Conservation (phyloP, 305 asterid genomes). For the Solanum aculeatissimum region DNA sequence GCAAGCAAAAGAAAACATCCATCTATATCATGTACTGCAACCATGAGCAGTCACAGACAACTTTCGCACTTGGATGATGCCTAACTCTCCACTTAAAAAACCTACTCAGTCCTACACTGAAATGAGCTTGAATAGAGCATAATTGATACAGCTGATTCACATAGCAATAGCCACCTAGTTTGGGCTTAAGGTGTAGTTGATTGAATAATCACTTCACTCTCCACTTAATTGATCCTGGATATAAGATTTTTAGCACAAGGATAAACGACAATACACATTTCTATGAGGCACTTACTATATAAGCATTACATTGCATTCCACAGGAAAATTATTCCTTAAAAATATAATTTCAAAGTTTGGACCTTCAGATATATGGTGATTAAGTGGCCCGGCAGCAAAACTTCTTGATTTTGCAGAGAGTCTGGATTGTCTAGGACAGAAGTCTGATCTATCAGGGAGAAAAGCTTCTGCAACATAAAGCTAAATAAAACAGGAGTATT, state of each 20-base stretch:
- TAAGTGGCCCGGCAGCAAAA: conserved; percentile 87
- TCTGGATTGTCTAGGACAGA: conserved; percentile 89
- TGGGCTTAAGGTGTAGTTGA: not conserved
- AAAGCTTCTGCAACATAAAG: conserved; percentile 96
- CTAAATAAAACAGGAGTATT: conserved; percentile 25
- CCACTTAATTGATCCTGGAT: not conserved
- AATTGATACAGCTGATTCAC: not conserved
- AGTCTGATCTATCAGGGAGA: conserved; percentile 90
- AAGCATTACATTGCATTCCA: not conserved
- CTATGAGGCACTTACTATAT: not conserved
- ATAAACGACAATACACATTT: not conserved
- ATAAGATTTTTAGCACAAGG: not conserved
- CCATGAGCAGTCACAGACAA: not conserved
- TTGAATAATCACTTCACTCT: not conserved
- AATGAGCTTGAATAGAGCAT: not conserved
- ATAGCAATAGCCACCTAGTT: not conserved
- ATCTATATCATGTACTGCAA: not conserved
- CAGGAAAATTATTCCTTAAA: not conserved
- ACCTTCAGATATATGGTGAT: conserved; percentile 90
- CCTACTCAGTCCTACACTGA: not conserved
- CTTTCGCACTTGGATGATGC: not conserved
- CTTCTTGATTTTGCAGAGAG: conserved; percentile 92
- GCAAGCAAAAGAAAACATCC: not conserved
- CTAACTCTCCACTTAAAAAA: not conserved
- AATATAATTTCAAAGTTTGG: conserved; percentile 4